phyloP scores from a whole-genome alignment of 2,329 filamentous ascomycete species.

The Uncinocarpus reesii region DNA sequence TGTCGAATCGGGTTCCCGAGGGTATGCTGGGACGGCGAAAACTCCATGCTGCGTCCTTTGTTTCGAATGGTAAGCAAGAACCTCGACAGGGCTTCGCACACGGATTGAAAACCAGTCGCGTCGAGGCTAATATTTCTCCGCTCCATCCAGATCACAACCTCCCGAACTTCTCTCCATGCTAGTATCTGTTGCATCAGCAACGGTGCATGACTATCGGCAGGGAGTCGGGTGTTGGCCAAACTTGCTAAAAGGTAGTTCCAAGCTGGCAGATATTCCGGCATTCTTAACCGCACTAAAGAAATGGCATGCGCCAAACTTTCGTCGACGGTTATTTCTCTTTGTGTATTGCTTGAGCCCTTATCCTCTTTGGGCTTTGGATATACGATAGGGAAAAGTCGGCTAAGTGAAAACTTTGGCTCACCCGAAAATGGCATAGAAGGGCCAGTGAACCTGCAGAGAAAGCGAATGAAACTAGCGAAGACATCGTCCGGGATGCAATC shows the following conservation, averaged over 20 bases:
- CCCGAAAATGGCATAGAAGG: background rate
- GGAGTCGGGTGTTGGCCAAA: constrained; percentile 18
- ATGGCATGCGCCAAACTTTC: constrained; percentile 30
- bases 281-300: constrained; percentile 25
- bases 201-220: constrained; percentile 5
- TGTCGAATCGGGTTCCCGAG: too few species aligned
- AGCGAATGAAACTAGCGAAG: constrained; percentile 38
- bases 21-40: too few species aligned
- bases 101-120: constrained; percentile 8
- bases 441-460: constrained; percentile 30
- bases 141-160: constrained; percentile 29
- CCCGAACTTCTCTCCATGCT: constrained; percentile 31
- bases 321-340: constrained; percentile 10
- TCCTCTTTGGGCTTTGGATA: background rate
- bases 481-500: constrained; percentile 27
- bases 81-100: constrained; percentile 9
- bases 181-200: constrained; percentile 25
- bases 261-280: constrained; percentile 24
- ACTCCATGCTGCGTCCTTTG: constrained; percentile 12
- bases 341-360: background rate
- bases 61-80: constrained; percentile 6
- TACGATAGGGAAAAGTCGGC: constrained; percentile 4
- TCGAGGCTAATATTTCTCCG: constrained; percentile 11
- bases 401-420: background rate
- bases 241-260: constrained; percentile 31